phyloP scores from a whole-genome alignment of 768 basidiomycete genomes.

The Phlebiopsis gigantea region DNA sequence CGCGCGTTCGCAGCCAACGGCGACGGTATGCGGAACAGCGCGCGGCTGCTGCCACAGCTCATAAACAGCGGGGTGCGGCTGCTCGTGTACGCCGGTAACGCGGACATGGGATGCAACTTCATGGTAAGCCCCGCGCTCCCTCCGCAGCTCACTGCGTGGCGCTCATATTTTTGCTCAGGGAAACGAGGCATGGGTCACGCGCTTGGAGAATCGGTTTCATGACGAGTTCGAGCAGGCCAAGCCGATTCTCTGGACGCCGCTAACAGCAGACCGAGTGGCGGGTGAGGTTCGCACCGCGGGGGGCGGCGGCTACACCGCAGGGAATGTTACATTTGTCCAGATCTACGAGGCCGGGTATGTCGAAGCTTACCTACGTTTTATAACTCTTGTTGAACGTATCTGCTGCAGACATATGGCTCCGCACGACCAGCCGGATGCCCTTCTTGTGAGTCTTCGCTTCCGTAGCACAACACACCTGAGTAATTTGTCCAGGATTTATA shows the following conservation, averaged over 20 bases:
- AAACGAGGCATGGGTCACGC: slow-evolving; percentile 71
- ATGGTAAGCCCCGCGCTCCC: slow-evolving; percentile 37
- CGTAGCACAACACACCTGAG: slow-evolving; percentile 4
- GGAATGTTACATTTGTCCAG: slow-evolving; percentile 81
- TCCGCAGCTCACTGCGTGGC: slow-evolving; percentile 1
- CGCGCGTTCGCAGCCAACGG: slow-evolving; percentile 77
- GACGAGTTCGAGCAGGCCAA: slow-evolving; percentile 50
- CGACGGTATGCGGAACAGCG: slow-evolving; percentile 82
- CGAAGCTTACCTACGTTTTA: slow-evolving; percentile 32
- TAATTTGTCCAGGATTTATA: slow-evolving; percentile 48
- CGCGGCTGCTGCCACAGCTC: slow-evolving; percentile 70
- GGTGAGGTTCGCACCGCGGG: slow-evolving; percentile 73
- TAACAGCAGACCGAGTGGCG: slow-evolving; percentile 45
- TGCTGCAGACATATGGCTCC: slow-evolving; percentile 93
- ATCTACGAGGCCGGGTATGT: slow-evolving; percentile 82
- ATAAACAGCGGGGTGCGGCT: slow-evolving; percentile 79
- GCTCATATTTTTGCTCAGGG: slow-evolving; percentile 40
- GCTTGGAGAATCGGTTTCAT: slow-evolving; percentile 56
- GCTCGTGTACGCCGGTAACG: slow-evolving; percentile 86
- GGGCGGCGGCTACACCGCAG: slow-evolving; percentile 57
- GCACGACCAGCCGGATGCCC: slow-evolving; percentile 80
- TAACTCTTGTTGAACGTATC: slow-evolving; percentile 35
- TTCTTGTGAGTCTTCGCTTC: background rate
- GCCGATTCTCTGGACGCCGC: slow-evolving; percentile 52
- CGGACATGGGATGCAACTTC: slow-evolving; percentile 90